Conservation (phyloP, 805 yeast species). For the Maudiozyma saulgeensis region DNA sequence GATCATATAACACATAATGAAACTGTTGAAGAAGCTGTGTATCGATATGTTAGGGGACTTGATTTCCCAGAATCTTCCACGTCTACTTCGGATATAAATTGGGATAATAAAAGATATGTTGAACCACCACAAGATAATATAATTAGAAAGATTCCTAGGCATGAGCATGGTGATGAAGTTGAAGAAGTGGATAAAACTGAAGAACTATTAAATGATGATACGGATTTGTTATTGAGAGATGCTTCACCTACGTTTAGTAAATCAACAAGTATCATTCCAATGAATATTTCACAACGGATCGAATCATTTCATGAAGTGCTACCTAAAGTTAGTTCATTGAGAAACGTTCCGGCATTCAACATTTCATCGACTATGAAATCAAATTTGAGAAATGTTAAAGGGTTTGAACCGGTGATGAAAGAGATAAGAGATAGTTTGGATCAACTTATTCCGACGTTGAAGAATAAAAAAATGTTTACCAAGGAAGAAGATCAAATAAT, state of each 20-base stretch:
- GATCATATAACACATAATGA: too few species aligned
- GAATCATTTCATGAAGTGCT: slow-evolving; percentile 8
- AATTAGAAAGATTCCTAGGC: neutral
- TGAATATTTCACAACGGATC: slow-evolving; percentile 1
- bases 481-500: neutral
- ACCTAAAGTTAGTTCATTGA: slow-evolving; percentile 6
- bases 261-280: neutral
- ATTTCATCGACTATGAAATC: too few species aligned
- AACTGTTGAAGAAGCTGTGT: slow-evolving; percentile 55
- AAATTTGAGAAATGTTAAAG: neutral
- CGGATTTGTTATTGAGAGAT: neutral
- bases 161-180: neutral
- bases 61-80: neutral
- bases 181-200: neutral
- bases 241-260: neutral
- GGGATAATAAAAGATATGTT: neutral
- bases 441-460: neutral
- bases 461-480: neutral
- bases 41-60: slow-evolving; percentile 48
- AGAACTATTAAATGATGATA: neutral
- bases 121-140: neutral
- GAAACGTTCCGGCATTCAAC: neutral
- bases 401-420: neutral
- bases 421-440: neutral
- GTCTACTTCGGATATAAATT: neutral